Evolutionary conservation across 2,329 filamentous ascomycete species (phyloP), one percentile per base, ranked within the genome.

Genomic region (Pestalotiopsis sp.): DNA sequence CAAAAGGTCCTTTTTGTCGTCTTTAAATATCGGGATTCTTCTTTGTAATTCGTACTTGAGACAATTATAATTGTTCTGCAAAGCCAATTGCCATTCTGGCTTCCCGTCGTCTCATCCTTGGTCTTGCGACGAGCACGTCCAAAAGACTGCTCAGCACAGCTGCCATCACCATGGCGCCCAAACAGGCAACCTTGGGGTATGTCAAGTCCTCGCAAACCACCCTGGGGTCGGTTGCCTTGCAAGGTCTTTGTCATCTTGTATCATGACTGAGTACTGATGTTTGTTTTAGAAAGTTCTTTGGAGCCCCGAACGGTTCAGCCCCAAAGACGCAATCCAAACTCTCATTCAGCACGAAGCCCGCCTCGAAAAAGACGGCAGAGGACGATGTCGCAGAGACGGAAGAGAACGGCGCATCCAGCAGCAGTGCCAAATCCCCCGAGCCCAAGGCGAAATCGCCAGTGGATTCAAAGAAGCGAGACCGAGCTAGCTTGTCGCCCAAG

Each of bases 221-320:
- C 71, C 69, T 78, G 73, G 76, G 75, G 77, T 78, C 66, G 69
- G 69, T 70, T 64, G 58, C 63, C 70, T 67, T 14, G 5, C 9
- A 31, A 62, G 9, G 20, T 31, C 56, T 52, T 17, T 20, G 23
- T 20, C 36, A 17, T 38, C 23, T 39, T 36, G n/a, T 23, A 17
- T 36, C n/a, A n/a, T 17, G 17, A 14, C 20, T 25, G n/a, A 17
- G 11, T 68, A 71, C 69, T 74, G 63, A 71, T 65, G 23, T 31
- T 57, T 66, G 3, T n/a, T 71, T 68, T 72, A 98, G 95, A 71
- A 96, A 95, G 79, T 98, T 97, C 83, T 97, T 98, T 78, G 89
- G 89, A 23, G 87, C 89, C 57, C 85, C 87, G 31, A 89, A 89
- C 75, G 91, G 89, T 65, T 80, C 87, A 0, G 83, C 87, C 20